Evolutionary conservation across 495 filamentous ascomycete species (phyloP).

Genomic region (Penicillium diatomitis): DNA sequence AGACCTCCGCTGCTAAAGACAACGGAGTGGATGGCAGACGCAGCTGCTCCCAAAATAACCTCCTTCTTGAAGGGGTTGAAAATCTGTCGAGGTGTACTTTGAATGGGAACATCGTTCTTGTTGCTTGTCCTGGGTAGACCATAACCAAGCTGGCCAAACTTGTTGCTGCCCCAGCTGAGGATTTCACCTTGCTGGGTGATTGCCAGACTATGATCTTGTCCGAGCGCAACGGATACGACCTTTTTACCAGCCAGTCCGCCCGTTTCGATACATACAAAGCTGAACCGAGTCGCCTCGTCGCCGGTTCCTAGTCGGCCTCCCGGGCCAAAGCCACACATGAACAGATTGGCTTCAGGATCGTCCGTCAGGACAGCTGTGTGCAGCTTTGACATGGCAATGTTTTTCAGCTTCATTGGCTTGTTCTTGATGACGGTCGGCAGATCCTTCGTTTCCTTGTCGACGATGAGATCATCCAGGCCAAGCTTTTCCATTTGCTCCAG

Average conservation of each 20-base stretch:
- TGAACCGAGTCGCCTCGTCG: conserved; percentile 79
- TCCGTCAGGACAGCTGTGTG: conserved; percentile 83
- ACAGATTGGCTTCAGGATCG: conserved; percentile 89
- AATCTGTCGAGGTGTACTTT: conserved; percentile 73
- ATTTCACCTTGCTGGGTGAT: conserved; percentile 72
- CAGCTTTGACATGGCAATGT: conserved; percentile 80
- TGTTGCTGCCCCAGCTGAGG: conserved; percentile 90
- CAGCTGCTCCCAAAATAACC: conserved; percentile 68
- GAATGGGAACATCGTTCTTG: conserved; percentile 66
- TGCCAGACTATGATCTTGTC: conserved; percentile 85
- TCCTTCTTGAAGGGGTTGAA: conserved; percentile 89
- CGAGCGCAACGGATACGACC: conserved; percentile 65
- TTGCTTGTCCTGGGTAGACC: conserved; percentile 44
- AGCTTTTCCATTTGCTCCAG: conserved; percentile 28
- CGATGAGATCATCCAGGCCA: conserved; percentile 15
- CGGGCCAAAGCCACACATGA: conserved; percentile 84
- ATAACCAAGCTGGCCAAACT: conserved; percentile 80
- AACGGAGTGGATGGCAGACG: conserved; percentile 87
- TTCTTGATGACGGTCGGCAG: conserved; percentile 62
- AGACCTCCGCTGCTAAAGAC: conserved; percentile 73
- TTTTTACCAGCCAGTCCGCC: conserved; percentile 61
- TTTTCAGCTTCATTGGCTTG: conserved; percentile 60
- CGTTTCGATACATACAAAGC: conserved; percentile 69
- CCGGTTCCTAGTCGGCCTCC: conserved; percentile 86
- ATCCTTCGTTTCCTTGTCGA: conserved; percentile 23